phyloP scores from a whole-genome alignment of 2,329 filamentous ascomycete species.

The Colletotrichum destructivum region DNA sequence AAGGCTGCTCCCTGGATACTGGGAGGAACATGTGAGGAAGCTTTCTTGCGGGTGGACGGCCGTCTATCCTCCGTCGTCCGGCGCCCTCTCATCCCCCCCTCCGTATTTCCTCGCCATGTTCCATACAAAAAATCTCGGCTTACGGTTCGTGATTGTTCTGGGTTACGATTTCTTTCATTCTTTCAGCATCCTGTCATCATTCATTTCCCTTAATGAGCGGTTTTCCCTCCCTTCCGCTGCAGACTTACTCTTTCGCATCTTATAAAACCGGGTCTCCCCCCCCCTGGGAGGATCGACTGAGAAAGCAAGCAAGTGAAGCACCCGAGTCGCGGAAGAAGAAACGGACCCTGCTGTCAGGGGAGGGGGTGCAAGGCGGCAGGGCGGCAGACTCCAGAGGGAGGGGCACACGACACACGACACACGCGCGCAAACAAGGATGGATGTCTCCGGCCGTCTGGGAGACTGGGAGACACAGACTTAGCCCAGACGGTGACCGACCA shows the following conservation, averaged over 20 bases:
- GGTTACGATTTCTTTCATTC: too few relatives aligned
- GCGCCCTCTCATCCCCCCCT: too few relatives aligned
- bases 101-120: too few relatives aligned
- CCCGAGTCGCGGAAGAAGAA: slow-evolving; percentile 6
- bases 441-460: too few relatives aligned
- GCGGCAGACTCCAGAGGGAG: neutral
- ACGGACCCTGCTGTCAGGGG: neutral
- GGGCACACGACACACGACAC: neutral
- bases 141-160: too few relatives aligned
- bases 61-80: neutral
- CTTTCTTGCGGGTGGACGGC: neutral
- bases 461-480: too few relatives aligned
- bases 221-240: neutral
- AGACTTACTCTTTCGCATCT: neutral
- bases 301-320: neutral
- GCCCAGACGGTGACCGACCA: too few relatives aligned
- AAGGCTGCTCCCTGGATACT: slow-evolving; percentile 5
- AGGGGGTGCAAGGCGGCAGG: neutral
- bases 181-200: too few relatives aligned
- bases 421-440: slow-evolving; percentile 3
- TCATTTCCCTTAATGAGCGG: neutral
- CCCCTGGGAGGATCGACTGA: neutral
- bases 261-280: neutral
- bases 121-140: too few relatives aligned
- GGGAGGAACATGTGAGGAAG: too few relatives aligned